phyloP scores from a whole-genome alignment of 2,329 filamentous ascomycete genomes.

The Cadophora gregata region DNA sequence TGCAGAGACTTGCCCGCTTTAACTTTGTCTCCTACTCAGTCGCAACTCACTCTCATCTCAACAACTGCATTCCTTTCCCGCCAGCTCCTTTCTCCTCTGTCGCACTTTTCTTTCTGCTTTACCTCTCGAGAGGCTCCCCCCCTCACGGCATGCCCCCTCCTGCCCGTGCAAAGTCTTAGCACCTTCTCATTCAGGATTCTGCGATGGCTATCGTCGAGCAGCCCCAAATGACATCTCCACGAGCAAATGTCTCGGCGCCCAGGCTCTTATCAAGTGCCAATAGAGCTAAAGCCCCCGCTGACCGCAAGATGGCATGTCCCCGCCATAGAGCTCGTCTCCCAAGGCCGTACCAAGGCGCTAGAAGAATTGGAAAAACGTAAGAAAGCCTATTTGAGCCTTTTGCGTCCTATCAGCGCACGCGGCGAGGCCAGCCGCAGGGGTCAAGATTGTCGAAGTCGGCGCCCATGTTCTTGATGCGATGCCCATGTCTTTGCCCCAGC shows the following conservation, averaged over 20 bases:
- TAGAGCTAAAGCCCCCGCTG: background rate
- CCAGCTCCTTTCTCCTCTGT: background rate
- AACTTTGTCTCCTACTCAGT: too few species aligned
- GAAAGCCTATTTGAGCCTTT: background rate
- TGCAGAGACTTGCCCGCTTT: too few species aligned
- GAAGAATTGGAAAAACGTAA: slow-evolving; percentile 17
- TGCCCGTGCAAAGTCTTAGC: slow-evolving; percentile 2
- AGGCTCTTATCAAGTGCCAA: slow-evolving; percentile 16
- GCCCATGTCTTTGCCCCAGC: background rate
- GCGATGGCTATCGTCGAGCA: background rate
- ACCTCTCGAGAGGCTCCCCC: background rate
- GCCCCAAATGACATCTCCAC: background rate
- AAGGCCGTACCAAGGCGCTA: slow-evolving; percentile 11
- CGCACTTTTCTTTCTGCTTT: background rate
- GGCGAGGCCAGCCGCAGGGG: slow-evolving; percentile 1
- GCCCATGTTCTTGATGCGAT: slow-evolving; percentile 1
- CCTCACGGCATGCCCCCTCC: background rate
- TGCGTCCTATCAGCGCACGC: background rate
- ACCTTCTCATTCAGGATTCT: slow-evolving; percentile 15
- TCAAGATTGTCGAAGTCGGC: slow-evolving; percentile 1
- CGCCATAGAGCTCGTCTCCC: background rate
- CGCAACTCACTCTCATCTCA: too few species aligned
- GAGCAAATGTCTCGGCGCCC: slow-evolving; percentile 8
- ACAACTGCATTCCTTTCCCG: too few species aligned
- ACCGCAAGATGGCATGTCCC: background rate